Percentiles rank a stretch among this genome's conserved stretches.
Conservation (phyloP, 306 rosid genomes). For the Prunus armeniaca region DNA sequence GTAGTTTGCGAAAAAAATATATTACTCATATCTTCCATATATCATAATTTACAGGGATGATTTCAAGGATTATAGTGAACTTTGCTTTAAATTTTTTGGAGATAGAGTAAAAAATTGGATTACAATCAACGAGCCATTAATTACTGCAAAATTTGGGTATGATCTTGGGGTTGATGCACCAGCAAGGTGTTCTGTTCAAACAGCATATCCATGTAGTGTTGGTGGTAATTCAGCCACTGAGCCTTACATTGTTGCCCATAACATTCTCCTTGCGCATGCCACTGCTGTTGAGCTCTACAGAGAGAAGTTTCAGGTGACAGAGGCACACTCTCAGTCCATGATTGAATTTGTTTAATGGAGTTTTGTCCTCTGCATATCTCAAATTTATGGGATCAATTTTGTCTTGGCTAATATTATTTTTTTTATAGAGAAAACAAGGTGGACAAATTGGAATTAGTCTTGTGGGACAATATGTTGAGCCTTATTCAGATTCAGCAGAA, state of each 20-base stretch:
- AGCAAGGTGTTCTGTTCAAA: neutral
- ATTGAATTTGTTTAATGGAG: neutral
- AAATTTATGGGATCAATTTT: neutral
- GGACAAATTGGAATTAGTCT: constrained; percentile 38
- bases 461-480: constrained; percentile 22
- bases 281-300: constrained; percentile 35
- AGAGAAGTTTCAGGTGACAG: constrained; percentile 40
- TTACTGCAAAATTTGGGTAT: neutral
- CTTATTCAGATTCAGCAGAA: constrained; percentile 17
- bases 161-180: neutral
- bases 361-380: neutral
- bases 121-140: constrained; percentile 11
- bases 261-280: constrained; percentile 48
- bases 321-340: neutral
- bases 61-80: constrained; percentile 14
- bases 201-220: neutral
- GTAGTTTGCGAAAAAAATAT: neutral
- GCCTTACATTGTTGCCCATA: constrained; percentile 47
- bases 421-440: constrained; percentile 28
- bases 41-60: neutral
- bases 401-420: neutral
- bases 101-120: constrained; percentile 22
- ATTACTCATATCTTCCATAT: no score
- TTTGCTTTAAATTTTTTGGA: constrained; percentile 12
- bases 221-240: constrained; percentile 42